Conservation (phyloP, 139 green algal genomes). For the Ettlia oleoabundans region DNA sequence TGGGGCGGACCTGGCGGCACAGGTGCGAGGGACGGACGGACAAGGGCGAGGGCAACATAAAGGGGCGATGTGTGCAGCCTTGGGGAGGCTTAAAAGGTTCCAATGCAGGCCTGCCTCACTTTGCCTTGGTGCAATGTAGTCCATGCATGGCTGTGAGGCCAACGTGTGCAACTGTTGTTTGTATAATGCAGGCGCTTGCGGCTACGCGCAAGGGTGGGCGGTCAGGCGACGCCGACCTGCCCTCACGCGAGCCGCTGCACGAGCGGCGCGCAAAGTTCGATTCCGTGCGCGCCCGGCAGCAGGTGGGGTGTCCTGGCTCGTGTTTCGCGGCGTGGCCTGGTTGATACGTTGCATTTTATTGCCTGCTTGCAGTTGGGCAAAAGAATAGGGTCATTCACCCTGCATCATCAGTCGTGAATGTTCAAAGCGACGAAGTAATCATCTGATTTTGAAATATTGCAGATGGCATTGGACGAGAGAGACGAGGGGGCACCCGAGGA, state of each 20-base stretch:
- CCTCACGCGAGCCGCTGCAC: slow-evolving; percentile 63
- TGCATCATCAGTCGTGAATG: too few species aligned
- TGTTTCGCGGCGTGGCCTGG: too few species aligned
- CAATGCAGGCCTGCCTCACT: too few species aligned
- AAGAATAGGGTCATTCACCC: too few species aligned
- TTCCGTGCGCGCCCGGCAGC: slow-evolving; percentile 53
- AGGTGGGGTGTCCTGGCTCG: background rate
- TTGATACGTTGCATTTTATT: too few species aligned
- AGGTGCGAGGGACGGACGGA: background rate
- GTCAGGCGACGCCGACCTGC: slow-evolving; percentile 79
- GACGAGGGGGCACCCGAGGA: slow-evolving; percentile 16
- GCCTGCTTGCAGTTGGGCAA: too few species aligned
- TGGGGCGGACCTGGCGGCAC: slow-evolving; percentile 64
- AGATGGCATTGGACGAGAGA: slow-evolving; percentile 32
- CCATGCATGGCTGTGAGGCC: too few species aligned
- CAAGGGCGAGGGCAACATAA: background rate
- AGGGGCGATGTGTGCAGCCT: background rate
- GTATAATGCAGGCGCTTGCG: background rate
- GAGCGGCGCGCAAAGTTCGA: slow-evolving; percentile 80
- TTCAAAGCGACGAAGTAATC: too few species aligned
- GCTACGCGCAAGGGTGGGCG: slow-evolving; percentile 20
- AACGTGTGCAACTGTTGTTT: too few species aligned
- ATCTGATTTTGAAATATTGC: too few species aligned
- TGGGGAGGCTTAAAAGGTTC: too few species aligned
- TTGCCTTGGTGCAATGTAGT: too few species aligned